Base-by-base conservation (phyloP, 768 basidiomycete genomes). In the Suillus weaverae region DNA sequence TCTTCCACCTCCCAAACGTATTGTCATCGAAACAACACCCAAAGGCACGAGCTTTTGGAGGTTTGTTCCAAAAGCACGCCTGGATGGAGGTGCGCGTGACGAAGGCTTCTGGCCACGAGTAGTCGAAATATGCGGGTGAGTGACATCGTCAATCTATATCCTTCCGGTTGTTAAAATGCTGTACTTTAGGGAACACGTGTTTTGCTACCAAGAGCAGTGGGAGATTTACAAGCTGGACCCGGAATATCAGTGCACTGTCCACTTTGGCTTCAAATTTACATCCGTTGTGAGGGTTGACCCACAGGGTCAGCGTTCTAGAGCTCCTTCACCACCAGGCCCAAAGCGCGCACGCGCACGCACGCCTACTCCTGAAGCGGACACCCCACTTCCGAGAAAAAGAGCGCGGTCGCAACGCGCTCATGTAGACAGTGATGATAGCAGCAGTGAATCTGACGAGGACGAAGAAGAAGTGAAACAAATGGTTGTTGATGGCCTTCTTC, bases 171-270 rank as follows among this genome's bases (percentile, higher is more conserved):
- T 57, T 54, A 62, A 9, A 69, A 65, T 64, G 30, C 59, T 70
- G 48, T 62, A 63, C 62, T 65, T 44, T 32, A 89, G 88, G 11
- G 77, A 84, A 75, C 72, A 74, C 1, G 74, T 84, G 61, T 73
- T 83, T 64, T 84, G 84, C 71, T 83, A 84, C 22, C 89, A 89
- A 72, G 90, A 93, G 41, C 91, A 92, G 73, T 94, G 92, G 92
- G 92, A 94, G 66, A 87, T 93, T 35, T 89, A 92, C 77, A 93
- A 92, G 71, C 81, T 94, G 9, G 92, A 94, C 71, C 86, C 89
- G 3, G 74, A 76, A n/a, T 93, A 93, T 68, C 83, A 85, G 30
- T 94, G 91, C 71, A 75, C 78, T 64, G 86, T 91, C 10, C 82
- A 77, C 38, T 72, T 73, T 39, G 75, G 77, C 61, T 82, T 84